phyloP scores from a whole-genome alignment of 768 basidiomycete species.

The Boletus patriciae region DNA sequence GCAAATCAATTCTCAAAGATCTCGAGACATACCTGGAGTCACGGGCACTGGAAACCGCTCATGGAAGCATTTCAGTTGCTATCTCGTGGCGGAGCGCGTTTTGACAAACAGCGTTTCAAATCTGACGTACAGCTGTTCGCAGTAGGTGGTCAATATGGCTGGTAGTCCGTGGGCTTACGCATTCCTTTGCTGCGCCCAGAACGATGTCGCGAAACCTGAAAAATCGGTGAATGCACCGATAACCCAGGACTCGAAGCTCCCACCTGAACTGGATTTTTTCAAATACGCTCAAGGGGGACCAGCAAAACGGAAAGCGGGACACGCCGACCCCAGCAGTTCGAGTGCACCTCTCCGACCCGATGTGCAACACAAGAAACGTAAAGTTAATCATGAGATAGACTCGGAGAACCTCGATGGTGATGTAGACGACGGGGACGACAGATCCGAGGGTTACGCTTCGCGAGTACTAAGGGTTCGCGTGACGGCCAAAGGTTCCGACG shows the following conservation, averaged over 20 bases:
- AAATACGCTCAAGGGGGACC: conserved; percentile 67
- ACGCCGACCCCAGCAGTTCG: conserved; percentile 16
- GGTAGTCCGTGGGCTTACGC: neutral
- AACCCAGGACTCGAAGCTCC: conserved; percentile 53
- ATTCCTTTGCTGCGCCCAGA: conserved; percentile 20
- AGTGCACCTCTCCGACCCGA: conserved; percentile 8
- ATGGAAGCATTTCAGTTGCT: conserved; percentile 92
- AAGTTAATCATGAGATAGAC: conserved; percentile 23
- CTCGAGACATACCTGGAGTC: neutral
- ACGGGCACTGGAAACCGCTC: neutral
- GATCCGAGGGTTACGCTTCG: conserved; percentile 22
- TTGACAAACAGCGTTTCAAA: conserved; percentile 75
- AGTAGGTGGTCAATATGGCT: conserved; percentile 37
- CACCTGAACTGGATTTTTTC: conserved; percentile 87
- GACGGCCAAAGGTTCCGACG: conserved; percentile 66
- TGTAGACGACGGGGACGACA: conserved; percentile 24
- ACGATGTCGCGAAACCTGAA: conserved; percentile 22
- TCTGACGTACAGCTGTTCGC: conserved; percentile 70
- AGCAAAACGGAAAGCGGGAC: conserved; percentile 50
- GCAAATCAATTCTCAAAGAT: too few species aligned
- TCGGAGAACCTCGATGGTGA: conserved; percentile 20
- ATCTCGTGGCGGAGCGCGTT: conserved; percentile 79
- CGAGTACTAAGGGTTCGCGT: conserved; percentile 56
- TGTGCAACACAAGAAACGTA: conserved; percentile 31
- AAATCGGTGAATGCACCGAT: conserved; percentile 23